Base-by-base conservation (phyloP, 192 early-diverging fungal species). In the Gonapodya prolifera region DNA sequence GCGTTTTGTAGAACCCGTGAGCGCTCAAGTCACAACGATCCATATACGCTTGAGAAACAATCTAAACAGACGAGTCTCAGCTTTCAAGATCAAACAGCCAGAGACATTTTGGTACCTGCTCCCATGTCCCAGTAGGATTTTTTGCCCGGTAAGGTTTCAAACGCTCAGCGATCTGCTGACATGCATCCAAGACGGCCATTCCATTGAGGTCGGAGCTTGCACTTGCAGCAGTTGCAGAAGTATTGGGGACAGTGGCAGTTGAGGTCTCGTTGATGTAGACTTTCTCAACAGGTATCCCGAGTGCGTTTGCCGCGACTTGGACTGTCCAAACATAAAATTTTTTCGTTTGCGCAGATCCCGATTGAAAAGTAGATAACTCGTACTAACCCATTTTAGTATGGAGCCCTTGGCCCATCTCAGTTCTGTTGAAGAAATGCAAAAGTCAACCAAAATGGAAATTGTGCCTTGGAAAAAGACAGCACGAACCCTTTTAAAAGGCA, bases 1-100 rank as follows among this genome's bases (percentile, higher is more conserved):
- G 94, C 17, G 91, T 90, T 76, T 86, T 87, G 83, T 95, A 94
- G 84, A 92, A 93, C n/a, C 94, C 94, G 61, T 92, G 90, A 2
- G 91, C 92, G 0, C 89, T 87, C 69, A 96, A 86, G 78, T 91
- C 90, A 78, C 91, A 85, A 75, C 94, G 87, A 70, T 93, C 93
- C 70, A 92, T 81, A 83, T 96, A 94, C 0, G 93, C 93, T 32
- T 85, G 80, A 23, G 45, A 61, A 16, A 61, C 23, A 16, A 61
- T 61, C 45, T 61, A 61, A 61, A 16, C 45, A 61, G 8, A 61
- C 78, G 30, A 61, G 45, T 8, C 8, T 61, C 8, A 23, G 45
- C 23, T 61, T 61, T 16, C 45, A 61, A 61, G 45, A 61, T n/a
- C 45, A 61, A 23, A 61, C 8, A 61, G 45, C 8, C 8, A 61